Evolutionary conservation across 106 monocot genomes (phyloP), one percentile per base, ranked within the genome.

Genomic region (Acorus gramineus): DNA sequence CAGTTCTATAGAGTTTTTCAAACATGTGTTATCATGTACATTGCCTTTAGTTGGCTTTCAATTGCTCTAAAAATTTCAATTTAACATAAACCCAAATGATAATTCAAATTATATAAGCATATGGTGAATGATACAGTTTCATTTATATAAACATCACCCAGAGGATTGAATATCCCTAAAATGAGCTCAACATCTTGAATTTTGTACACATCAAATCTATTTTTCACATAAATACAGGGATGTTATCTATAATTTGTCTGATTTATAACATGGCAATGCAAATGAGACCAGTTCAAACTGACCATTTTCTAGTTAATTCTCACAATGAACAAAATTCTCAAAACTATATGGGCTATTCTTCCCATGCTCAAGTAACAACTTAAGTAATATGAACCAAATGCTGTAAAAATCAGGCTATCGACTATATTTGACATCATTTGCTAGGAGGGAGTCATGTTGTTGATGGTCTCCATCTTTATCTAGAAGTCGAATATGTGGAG

Each of bases 281-380:
- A 79, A 42, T 14, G 70, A 78, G 46, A 70, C 46, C 42, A 85
- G 52, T 53, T 85, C 85, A 70, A 81, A 85, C 57, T 74, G 78
- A 47, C 81, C 78, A 60, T 74, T 55, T 47, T 77, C 69, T 42
- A 70, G 4, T 53, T 45, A 62, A 71, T 85, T 78, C 44, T 75
- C 73, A 11, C 45, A 7, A 13, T 85, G 66, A 56, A 85, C 72
- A 45, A 46, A 4, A 59, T 81, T 60, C 47, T 81, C 62, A 69
- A 85, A 82, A 2, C n/a, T 14, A 47, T 81, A 85, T 14, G 85
- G 75, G 50, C 81, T 85, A 50, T 84, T 84, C 62, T 73, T 53
- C 44, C 47, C 72, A 49, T 73, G 47, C 11, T 66, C 62, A 50
- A 85, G 56, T 45, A 81, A 52, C 43, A 68, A 10, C 58, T 76